phyloP scores from a whole-genome alignment of 2,329 filamentous ascomycete genomes.

The Fusarium sp. region DNA sequence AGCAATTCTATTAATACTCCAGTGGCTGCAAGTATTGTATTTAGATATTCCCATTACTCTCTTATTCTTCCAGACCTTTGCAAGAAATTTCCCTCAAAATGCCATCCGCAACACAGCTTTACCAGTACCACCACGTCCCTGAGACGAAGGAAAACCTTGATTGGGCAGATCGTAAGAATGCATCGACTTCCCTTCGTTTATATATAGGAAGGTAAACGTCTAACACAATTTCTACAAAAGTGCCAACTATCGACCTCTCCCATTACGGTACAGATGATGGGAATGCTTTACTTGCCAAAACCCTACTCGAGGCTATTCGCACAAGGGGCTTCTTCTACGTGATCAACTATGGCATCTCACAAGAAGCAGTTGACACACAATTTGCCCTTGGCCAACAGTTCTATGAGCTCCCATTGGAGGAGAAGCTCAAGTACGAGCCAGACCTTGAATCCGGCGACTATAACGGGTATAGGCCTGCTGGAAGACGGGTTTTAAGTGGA shows the following conservation, averaged over 20 bases:
- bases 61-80: too few species aligned
- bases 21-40: too few species aligned
- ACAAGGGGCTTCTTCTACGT: constrained; percentile 55
- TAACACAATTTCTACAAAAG: constrained; percentile 19
- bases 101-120: constrained; percentile 1
- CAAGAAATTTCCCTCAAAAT: background rate
- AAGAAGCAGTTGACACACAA: constrained; percentile 68
- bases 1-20: too few species aligned
- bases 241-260: constrained; percentile 52
- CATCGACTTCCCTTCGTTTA: background rate
- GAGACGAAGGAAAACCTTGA: constrained; percentile 54
- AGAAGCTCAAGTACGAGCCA: constrained; percentile 68
- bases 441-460: constrained; percentile 65
- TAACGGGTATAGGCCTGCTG: constrained; percentile 67
- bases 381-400: constrained; percentile 71
- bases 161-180: constrained; percentile 52
- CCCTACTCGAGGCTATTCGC: constrained; percentile 51
- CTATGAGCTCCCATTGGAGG: constrained; percentile 64
- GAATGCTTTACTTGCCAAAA: constrained; percentile 47
- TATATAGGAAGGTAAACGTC: fast-evolving
- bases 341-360: constrained; percentile 70
- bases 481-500: constrained; percentile 50
- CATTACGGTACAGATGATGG: constrained; percentile 51
- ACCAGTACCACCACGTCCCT: constrained; percentile 52
- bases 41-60: too few species aligned